phyloP scores from a whole-genome alignment of 2,329 filamentous ascomycete species.

The Mycosphaerella arachidis region DNA sequence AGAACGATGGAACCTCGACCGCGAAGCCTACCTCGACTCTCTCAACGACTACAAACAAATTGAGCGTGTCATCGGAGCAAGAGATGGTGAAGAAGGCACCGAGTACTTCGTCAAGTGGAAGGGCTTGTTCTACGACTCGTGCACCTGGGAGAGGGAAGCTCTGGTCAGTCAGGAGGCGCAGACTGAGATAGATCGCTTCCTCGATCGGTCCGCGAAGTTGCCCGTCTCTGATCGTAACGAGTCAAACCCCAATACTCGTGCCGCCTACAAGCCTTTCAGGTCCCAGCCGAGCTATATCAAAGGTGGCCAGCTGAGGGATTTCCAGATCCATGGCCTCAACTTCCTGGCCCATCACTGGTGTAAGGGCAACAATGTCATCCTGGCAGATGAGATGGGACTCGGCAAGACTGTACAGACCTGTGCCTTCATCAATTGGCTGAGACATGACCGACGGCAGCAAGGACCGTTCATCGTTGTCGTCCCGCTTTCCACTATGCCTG shows the following conservation, averaged over 20 bases:
- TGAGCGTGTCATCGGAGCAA: conserved; percentile 82
- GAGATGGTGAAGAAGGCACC: conserved; percentile 71
- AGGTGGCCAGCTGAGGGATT: conserved; percentile 79
- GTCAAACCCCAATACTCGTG: conserved; percentile 68
- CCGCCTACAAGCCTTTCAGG: conserved; percentile 66
- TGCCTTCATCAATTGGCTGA: conserved; percentile 93
- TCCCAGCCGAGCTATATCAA: conserved; percentile 82
- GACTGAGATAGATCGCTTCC: conserved; percentile 83
- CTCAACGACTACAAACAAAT: conserved; percentile 87
- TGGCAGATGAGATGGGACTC: conserved; percentile 97
- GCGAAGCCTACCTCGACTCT: conserved; percentile 83
- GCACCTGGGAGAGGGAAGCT: conserved; percentile 82
- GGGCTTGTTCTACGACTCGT: conserved; percentile 84
- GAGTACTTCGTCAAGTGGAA: conserved; percentile 93
- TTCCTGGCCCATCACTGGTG: conserved; percentile 97
- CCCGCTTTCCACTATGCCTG: conserved; percentile 91
- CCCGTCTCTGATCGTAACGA: conserved; percentile 77
- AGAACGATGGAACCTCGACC: conserved; percentile 92
- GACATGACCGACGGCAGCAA: conserved; percentile 82
- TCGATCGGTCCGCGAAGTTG: conserved; percentile 75
- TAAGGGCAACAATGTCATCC: conserved; percentile 86
- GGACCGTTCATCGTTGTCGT: conserved; percentile 97
- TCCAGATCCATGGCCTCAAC: conserved; percentile 90
- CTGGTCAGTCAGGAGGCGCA: conserved; percentile 76
- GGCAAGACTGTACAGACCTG: conserved; percentile 98